Percentiles rank a stretch among this genome's conserved stretches.
Evolutionary conservation across 1,284 basidiomycete genomes (phyloP).

Genomic region (Cryptococcus hybrid): DNA sequence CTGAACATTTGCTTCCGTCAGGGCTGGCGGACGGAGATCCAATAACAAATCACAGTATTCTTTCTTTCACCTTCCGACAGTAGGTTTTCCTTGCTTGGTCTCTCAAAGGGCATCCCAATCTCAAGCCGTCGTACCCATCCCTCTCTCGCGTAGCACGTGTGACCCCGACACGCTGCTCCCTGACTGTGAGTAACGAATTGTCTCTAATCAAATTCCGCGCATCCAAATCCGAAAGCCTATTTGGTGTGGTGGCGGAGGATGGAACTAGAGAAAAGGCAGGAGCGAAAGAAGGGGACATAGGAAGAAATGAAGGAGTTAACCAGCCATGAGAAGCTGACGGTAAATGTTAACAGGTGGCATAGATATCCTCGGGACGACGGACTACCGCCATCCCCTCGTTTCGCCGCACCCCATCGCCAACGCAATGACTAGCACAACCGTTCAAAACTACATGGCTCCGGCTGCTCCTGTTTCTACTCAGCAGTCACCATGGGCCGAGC

Average conservation of each 20-base stretch:
- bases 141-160: slow-evolving; percentile 39
- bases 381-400: slow-evolving; percentile 17
- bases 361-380: slow-evolving; percentile 32
- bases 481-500: slow-evolving; percentile 8
- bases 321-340: not conserved
- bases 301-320: not conserved
- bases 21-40: too few species aligned
- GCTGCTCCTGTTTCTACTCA: slow-evolving; percentile 7
- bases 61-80: slow-evolving; percentile 1
- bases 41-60: not conserved
- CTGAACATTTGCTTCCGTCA: too few species aligned
- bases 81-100: slow-evolving; percentile 2
- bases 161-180: slow-evolving; percentile 27
- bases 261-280: not conserved
- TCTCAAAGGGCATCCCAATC: slow-evolving; percentile 4
- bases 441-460: slow-evolving; percentile 14
- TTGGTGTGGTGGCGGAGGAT: not conserved
- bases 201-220: not conserved
- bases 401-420: slow-evolving; percentile 1
- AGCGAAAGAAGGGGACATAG: not conserved
- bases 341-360: slow-evolving; percentile 21
- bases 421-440: slow-evolving; percentile 16
- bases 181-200: slow-evolving; percentile 37
- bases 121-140: slow-evolving; percentile 27
- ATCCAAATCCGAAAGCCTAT: not conserved